Base-by-base conservation (phyloP, 495 filamentous ascomycete genomes). In the Hypoxylon lienhwacheense region DNA sequence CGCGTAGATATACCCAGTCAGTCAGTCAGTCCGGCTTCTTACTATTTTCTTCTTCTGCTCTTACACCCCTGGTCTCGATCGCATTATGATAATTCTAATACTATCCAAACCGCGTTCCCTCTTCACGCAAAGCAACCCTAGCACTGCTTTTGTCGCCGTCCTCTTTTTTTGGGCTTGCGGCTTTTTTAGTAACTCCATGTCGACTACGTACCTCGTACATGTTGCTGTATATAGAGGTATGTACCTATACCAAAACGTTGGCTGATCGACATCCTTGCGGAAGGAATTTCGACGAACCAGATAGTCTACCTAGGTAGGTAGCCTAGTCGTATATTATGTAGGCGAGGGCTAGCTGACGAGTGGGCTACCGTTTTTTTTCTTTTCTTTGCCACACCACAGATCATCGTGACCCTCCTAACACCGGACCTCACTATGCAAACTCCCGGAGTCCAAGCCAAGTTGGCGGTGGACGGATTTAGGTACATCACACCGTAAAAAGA, bases 321-420 rank as follows among this genome's bases (percentile, higher is more conserved):
- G n/a, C n/a, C n/a, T n/a, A n/a, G n/a, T n/a, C n/a, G n/a, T n/a
- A n/a, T n/a, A n/a, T n/a, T n/a, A n/a, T n/a, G n/a, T n/a, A n/a
- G n/a, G n/a, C n/a, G n/a, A n/a, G n/a, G n/a, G n/a, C n/a, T n/a
- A n/a, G n/a, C n/a, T n/a, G n/a, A n/a, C n/a, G n/a, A n/a, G n/a
- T n/a, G n/a, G n/a, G n/a, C n/a, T n/a, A n/a, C n/a, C n/a, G n/a
- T n/a, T n/a, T n/a, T n/a, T n/a, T n/a, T n/a, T n/a, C n/a, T n/a
- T n/a, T n/a, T n/a, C n/a, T 42, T 60, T 60, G 57, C 57, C 57
- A 61, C 57, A 61, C 57, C 40, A 55, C 11, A 37, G 57, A 61
- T 61, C 45, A 61, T 61, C 57, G 57, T 55, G 57, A 55, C 51
- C 46, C 57, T 61, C 57, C 57, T 61, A 61, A 50, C 35, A 61